phyloP scores from a whole-genome alignment of 306 rosid species.

The Lathyrus oleraceus region DNA sequence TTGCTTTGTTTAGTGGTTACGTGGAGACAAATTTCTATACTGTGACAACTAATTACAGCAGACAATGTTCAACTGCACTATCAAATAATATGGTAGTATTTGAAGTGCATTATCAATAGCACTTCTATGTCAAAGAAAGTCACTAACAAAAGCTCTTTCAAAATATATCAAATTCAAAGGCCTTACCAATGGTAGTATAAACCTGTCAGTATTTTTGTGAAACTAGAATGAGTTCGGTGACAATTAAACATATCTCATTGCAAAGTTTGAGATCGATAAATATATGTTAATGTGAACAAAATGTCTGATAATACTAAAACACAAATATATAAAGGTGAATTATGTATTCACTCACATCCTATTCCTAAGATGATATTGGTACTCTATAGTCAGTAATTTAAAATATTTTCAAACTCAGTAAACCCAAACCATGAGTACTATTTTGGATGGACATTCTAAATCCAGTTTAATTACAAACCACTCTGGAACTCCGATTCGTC shows the following conservation, averaged over 20 bases:
- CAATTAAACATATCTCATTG: no score
- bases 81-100: not conserved
- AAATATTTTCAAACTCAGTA: conserved; percentile 18
- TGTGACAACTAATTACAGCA: not conserved
- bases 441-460: not conserved
- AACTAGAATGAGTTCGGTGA: not conserved
- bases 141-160: not conserved
- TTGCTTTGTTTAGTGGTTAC: not conserved
- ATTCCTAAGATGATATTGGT: conserved; percentile 8
- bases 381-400: not conserved
- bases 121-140: not conserved
- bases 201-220: not conserved
- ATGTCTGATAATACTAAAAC: not conserved
- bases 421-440: not conserved
- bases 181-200: not conserved
- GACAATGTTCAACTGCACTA: not conserved
- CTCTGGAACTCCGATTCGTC: conserved; percentile 51
- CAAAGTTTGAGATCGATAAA: not conserved
- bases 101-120: not conserved
- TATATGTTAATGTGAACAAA: conserved; percentile 1
- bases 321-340: not conserved
- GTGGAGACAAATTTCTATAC: not conserved
- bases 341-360: not conserved
- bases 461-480: conserved; percentile 25
- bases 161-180: not conserved